Evolutionary conservation across 2,329 filamentous ascomycete genomes (phyloP), one percentile per base, ranked within the genome.

Genomic region (Penicillium concentricum): DNA sequence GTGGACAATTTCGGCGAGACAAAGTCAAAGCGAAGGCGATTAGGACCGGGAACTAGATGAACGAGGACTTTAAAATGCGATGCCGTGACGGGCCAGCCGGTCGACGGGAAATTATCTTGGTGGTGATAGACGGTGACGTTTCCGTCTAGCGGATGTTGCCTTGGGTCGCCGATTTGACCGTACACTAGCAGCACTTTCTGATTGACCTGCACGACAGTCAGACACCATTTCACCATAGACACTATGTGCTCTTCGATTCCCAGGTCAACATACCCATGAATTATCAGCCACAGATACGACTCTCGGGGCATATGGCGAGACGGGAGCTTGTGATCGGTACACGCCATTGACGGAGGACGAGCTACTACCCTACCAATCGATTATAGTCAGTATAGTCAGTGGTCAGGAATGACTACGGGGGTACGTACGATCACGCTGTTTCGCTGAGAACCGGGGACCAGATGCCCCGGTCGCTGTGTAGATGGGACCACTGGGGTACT

Each of bases 51-150:
- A 61, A 89, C 86, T n/a, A 99, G 84, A 73, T 96, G 91, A 10
- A 97, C 83, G 30, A 97, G 80, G 5, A 89, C 89, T 77, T 97
- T 97, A 82, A 97, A 97, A 72, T 92, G 87, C 3, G 90, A 95
- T 61, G 91, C 88, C 70, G 82, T 88, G 12, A 97, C 93, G 1
- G 92, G 93, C 92, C 93, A 97, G 64, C 81, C 83, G 13, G 87
- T 89, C 0, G 90, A 79, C 7, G 93, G 92, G 71, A 97, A 96
- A 59, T 79, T 86, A 72, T 96, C 91, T 73, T 96, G 90, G 64
- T 92, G 84, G 68, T 94, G 89, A 68, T 83, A 88, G 59, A 97
- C 84, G 3, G 87, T 91, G 49, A 97, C 69, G 30, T 79, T 88
- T 63, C 94, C 94, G 69, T 96, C 91, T 58, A 95, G 75, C 51